Conservation (phyloP, 1,139 yeast species). For the Nematodospora anomalae region DNA sequence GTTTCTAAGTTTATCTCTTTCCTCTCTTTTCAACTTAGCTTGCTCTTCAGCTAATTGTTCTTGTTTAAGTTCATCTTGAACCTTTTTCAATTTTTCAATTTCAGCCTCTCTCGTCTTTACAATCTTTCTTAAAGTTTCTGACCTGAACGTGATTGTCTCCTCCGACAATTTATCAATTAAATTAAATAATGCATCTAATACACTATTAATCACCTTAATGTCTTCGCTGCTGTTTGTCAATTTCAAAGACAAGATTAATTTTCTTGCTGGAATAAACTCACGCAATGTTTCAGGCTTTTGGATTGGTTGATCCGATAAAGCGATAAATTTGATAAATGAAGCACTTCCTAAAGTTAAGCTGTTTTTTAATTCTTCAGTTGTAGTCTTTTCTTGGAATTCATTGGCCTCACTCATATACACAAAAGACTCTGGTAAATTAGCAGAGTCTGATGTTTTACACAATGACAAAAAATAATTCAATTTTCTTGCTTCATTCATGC, state of each 20-base stretch:
- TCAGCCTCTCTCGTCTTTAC: conserved; percentile 74
- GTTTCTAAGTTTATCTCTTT: conserved; percentile 54
- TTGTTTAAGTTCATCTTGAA: conserved; percentile 58
- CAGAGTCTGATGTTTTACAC: conserved; percentile 75
- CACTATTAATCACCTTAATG: conserved; percentile 44
- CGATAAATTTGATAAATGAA: conserved; percentile 59
- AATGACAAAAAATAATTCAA: conserved; percentile 80
- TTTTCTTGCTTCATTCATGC: conserved; percentile 76
- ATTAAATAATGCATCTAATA: conserved; percentile 53
- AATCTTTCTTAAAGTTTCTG: conserved; percentile 76
- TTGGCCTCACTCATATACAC: conserved; percentile 89
- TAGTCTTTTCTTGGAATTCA: conserved; percentile 71
- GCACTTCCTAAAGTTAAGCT: conserved; percentile 54
- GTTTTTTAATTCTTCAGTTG: conserved; percentile 49
- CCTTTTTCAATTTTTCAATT: conserved; percentile 56
- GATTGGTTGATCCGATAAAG: conserved; percentile 79
- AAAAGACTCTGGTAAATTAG: conserved; percentile 66
- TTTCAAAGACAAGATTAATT: conserved; percentile 51
- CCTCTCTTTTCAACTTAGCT: conserved; percentile 67
- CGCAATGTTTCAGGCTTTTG: conserved; percentile 60
- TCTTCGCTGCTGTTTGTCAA: conserved; percentile 49
- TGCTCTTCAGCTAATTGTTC: conserved; percentile 70
- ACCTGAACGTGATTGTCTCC: conserved; percentile 48
- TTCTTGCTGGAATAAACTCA: conserved; percentile 56
- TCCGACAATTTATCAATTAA: conserved; percentile 54